phyloP scores from a whole-genome alignment of 139 green algal species.

The Zygnema circumcarinatum region DNA sequence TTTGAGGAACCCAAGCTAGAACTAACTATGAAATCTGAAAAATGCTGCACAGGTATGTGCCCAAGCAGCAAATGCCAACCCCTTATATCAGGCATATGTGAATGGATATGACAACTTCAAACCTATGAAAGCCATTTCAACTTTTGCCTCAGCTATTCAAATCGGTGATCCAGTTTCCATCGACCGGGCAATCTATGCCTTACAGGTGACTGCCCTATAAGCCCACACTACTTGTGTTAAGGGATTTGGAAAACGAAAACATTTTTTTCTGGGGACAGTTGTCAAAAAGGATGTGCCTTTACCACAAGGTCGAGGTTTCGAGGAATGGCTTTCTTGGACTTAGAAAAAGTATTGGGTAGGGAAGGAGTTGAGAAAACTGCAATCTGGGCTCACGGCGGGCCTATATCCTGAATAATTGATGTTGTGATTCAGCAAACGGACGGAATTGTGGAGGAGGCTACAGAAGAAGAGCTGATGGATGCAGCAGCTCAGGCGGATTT shows the following conservation, averaged over 20 bases:
- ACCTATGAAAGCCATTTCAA: constrained; percentile 91
- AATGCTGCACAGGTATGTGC: constrained; percentile 52
- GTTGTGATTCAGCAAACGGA: constrained; percentile 68
- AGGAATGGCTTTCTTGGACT: too few species aligned
- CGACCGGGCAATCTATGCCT: constrained; percentile 94
- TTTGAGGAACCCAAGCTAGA: too few species aligned
- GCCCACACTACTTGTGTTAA: not conserved
- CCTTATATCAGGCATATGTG: constrained; percentile 92
- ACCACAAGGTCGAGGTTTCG: too few species aligned
- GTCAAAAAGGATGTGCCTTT: too few species aligned
- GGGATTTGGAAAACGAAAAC: too few species aligned
- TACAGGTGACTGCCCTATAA: constrained; percentile 79
- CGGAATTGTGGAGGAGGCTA: constrained; percentile 97
- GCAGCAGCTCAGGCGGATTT: constrained; percentile 92
- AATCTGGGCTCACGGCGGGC: too few species aligned
- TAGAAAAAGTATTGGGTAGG: too few species aligned
- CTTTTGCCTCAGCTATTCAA: constrained; percentile 97
- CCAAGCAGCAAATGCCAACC: constrained; percentile 95
- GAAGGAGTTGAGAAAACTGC: too few species aligned
- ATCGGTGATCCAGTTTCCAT: constrained; percentile 99
- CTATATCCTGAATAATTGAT: too few species aligned
- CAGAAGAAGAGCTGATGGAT: constrained; percentile 99
- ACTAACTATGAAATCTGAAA: too few species aligned
- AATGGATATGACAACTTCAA: constrained; percentile 80
- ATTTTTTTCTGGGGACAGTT: too few species aligned